Conservation (phyloP, 164 flowering plant genomes). For the Umbellularia californica region DNA sequence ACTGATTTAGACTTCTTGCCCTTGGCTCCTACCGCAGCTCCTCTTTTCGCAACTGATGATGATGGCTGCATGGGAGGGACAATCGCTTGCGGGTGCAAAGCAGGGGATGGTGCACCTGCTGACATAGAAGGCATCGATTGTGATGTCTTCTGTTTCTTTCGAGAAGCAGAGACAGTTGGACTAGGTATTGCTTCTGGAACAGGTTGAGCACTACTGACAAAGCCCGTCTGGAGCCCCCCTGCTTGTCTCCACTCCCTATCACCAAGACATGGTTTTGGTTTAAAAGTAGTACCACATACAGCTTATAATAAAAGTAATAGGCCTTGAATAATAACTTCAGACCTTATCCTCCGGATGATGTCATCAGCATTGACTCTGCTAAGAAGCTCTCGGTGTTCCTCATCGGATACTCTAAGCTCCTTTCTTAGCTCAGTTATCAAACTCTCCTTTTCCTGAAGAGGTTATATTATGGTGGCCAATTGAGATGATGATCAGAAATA, state of each 20-base stretch:
- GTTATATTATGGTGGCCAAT: constrained; percentile 7
- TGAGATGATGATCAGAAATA: constrained; percentile 5
- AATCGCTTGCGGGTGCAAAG: constrained; percentile 33
- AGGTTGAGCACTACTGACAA: constrained; percentile 41
- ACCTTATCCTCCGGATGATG: constrained; percentile 74
- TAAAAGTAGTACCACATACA: background rate
- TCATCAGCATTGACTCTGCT: constrained; percentile 75
- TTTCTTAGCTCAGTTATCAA: constrained; percentile 88
- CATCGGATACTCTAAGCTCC: constrained; percentile 86
- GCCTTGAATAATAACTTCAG: background rate
- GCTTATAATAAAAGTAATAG: background rate
- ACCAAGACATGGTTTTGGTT: background rate
- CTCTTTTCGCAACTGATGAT: constrained; percentile 24
- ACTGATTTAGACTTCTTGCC: constrained; percentile 53
- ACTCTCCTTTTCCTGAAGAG: constrained; percentile 77
- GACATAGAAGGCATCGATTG: constrained; percentile 44
- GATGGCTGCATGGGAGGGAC: constrained; percentile 44
- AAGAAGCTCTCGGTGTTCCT: constrained; percentile 84
- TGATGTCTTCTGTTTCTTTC: constrained; percentile 71
- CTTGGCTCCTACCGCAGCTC: constrained; percentile 23
- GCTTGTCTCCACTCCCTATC: constrained; percentile 86
- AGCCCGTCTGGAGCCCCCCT: constrained; percentile 50
- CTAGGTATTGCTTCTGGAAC: constrained; percentile 64
- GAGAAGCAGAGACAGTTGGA: constrained; percentile 74
- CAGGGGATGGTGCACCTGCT: constrained; percentile 37